Evolutionary conservation across 345 rosid species (phyloP), one percentile per base, ranked within the genome.

Genomic region (rapeseed (Brassica napus)): DNA sequence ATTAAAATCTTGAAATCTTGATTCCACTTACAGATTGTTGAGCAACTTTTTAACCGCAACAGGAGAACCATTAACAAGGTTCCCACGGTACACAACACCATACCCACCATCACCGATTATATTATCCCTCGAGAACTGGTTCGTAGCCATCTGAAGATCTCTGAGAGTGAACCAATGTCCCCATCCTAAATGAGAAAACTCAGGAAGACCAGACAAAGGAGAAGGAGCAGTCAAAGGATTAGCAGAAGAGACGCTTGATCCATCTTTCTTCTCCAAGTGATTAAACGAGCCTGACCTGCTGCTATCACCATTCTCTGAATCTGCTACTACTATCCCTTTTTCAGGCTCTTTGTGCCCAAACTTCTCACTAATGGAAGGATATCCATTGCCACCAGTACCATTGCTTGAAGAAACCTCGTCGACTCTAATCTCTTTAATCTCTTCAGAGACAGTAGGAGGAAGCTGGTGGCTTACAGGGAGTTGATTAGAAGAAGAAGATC

Each of bases 101-200:
- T 92, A 94, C 26, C 98, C 98, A 28, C 98, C 98, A 84, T 92
- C 83, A 23, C 81, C 78, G 2, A 73, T 62, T 4, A 62, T 65
- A 21, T 71, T 80, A 54, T 80, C 83, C 88, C 84, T 91, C 5
- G 97, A 84, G 80, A 94, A 94, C 72, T 85, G 87, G 77, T 82
- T 86, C 0, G 97, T 94, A 58, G 94, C 94, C 71, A 84, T 82
- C 73, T 92, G 91, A 65, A 94, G 89, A 80, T 94, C 98, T 86
- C 98, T 86, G 64, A 94, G 84, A 42, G 97, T 94, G 76, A 94
- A 94, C 98, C 98, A 94, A 68, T 92, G 98, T 35, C 98, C 98
- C 98, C 98, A 94, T 26, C 97, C 98, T 0, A 94, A 86, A 34
- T 89, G 94, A 30, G 98, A 94, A 77, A 92, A 88, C 81, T 94